Conservation (phyloP, 208 protist genomes). For the Crithidia bombi region DNA sequence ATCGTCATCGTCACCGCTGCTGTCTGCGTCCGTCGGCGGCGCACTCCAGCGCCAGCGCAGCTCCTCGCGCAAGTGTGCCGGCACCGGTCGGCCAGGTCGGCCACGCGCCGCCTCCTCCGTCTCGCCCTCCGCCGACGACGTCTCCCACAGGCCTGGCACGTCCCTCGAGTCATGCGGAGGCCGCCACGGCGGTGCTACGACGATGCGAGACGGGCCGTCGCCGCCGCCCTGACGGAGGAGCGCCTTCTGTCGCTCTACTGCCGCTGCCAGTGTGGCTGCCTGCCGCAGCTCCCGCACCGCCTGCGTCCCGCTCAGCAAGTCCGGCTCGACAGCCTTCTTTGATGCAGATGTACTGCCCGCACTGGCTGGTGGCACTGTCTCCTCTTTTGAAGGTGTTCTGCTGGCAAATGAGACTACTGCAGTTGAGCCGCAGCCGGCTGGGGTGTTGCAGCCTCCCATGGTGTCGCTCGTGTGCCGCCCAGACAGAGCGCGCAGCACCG, state of each 20-base stretch:
- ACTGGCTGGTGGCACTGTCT: background rate
- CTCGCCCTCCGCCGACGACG: slow-evolving; percentile 55
- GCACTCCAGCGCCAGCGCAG: slow-evolving; percentile 57
- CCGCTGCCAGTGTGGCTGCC: slow-evolving; percentile 53
- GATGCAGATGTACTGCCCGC: background rate
- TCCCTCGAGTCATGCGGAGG: slow-evolving; percentile 40
- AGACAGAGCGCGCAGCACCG: slow-evolving; percentile 15
- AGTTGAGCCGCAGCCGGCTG: background rate
- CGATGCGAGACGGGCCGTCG: slow-evolving; percentile 19
- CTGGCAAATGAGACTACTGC: background rate
- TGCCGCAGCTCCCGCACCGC: slow-evolving; percentile 33
- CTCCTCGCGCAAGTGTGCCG: slow-evolving; percentile 27
- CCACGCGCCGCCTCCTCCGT: slow-evolving; percentile 34
- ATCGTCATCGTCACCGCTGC: slow-evolving; percentile 17
- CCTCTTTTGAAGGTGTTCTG: background rate
- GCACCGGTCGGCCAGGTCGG: slow-evolving; percentile 17
- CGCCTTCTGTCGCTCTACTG: slow-evolving; percentile 42
- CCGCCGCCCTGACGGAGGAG: slow-evolving; percentile 23
- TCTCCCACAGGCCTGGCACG: slow-evolving; percentile 53
- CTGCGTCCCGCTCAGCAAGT: slow-evolving; percentile 12
- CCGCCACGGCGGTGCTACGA: slow-evolving; percentile 38
- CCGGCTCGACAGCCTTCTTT: background rate
- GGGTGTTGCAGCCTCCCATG: background rate
- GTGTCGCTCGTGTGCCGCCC: background rate
- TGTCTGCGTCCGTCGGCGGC: slow-evolving; percentile 36